These are phyloP conservation scores for Penicillium olsonii DNA, from an alignment of 2,329 filamentous ascomycete species.

Conservation along the genomic window DNA sequence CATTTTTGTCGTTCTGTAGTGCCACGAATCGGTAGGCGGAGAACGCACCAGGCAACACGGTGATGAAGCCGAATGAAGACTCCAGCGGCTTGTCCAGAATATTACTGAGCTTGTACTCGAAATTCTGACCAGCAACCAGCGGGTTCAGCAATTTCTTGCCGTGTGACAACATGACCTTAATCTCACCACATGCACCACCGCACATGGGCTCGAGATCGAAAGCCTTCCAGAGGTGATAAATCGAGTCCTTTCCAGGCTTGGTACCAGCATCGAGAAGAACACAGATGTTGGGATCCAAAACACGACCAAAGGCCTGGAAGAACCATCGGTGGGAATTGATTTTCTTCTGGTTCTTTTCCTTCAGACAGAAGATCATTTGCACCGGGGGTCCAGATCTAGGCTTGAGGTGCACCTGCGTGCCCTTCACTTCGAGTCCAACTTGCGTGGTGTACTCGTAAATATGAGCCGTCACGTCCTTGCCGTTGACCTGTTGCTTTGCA, in stretches of 20 bases:
- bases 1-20: conserved; percentile 94
- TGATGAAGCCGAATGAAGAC: conserved; percentile 96
- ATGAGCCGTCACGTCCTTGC: conserved; percentile 93
- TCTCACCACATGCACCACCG: conserved; percentile 94
- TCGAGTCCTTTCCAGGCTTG: conserved; percentile 87
- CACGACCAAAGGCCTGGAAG: conserved; percentile 92
- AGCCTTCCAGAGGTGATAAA: conserved; percentile 98
- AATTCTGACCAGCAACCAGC: conserved; percentile 93
- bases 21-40: conserved; percentile 97
- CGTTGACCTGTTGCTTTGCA: conserved; percentile 96
- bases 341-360: conserved; percentile 99
- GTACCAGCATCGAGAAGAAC: conserved; percentile 96
- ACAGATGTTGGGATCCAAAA: conserved; percentile 94
- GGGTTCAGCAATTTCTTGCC: conserved; percentile 91
- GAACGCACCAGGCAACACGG: conserved; percentile 93
- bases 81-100: conserved; percentile 97
- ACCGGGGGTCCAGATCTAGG: conserved; percentile 82
- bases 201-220: conserved; percentile 98
- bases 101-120: conserved; percentile 99
- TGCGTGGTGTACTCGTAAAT: conserved; percentile 77
- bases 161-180: conserved; percentile 91
- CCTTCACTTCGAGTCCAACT: conserved; percentile 79
- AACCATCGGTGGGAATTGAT: conserved; percentile 99
- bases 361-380: conserved; percentile 95
- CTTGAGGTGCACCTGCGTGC: conserved; percentile 80